These are phyloP conservation scores for Orbilia brochopaga DNA, from an alignment of 2,329 filamentous ascomycete species.

Conservation along the genomic window DNA sequence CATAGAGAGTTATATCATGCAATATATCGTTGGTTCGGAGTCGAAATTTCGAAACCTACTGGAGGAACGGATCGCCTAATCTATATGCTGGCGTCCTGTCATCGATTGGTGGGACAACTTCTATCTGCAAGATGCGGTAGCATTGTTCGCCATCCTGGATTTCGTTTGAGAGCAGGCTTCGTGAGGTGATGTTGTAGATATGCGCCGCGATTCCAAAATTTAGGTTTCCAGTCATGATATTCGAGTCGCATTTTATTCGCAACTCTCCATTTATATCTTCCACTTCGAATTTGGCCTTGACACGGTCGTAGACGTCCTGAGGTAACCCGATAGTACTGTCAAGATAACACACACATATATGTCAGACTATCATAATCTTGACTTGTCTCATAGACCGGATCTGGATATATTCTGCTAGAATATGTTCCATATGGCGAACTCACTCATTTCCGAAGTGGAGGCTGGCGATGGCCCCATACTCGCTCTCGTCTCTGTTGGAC, in stretches of 20 bases:
- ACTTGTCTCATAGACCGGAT: too few relatives aligned
- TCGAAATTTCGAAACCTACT: constrained; percentile 11
- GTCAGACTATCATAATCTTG: too few relatives aligned
- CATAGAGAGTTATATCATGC: neutral
- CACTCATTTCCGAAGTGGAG: constrained; percentile 28
- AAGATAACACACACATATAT: too few relatives aligned
- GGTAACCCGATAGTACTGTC: constrained; percentile 12
- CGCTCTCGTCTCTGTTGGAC: constrained; percentile 24
- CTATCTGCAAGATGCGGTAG: constrained; percentile 20
- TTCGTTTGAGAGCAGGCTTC: constrained; percentile 22
- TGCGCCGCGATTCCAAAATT: constrained; percentile 29
- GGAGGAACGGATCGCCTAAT: constrained; percentile 36
- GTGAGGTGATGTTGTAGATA: constrained; percentile 33
- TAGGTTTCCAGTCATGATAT: constrained; percentile 23
- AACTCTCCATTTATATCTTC: constrained; percentile 14
- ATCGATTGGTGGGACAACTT: constrained; percentile 12
- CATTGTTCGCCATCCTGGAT: constrained; percentile 26
- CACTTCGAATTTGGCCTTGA: constrained; percentile 9
- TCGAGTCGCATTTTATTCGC: constrained; percentile 15
- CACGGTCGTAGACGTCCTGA: constrained; percentile 10
- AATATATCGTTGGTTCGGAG: neutral
- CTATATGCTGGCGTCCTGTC: constrained; percentile 20
- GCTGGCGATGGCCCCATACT: constrained; percentile 17
- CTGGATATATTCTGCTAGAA: too few relatives aligned
- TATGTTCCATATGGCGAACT: too few relatives aligned